Conservation (phyloP, 352 stramenopile genomes). For the Pythium aphanidermatum region DNA sequence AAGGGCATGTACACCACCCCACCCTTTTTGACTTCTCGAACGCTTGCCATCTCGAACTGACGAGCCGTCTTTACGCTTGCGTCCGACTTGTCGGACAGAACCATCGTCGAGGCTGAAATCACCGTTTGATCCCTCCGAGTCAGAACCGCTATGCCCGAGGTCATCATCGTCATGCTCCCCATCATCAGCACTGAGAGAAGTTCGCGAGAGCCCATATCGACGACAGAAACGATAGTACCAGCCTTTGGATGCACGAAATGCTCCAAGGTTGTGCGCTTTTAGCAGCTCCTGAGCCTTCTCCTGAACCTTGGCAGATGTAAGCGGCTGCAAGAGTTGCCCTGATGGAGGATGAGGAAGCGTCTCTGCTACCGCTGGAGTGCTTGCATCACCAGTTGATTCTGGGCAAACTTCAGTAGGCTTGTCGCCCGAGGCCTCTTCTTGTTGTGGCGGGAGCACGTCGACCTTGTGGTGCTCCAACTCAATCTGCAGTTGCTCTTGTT, state of each 20-base stretch:
- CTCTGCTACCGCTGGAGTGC: not conserved
- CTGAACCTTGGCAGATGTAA: slow-evolving; percentile 19
- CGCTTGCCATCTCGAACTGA: slow-evolving; percentile 1
- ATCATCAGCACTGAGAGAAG: slow-evolving; percentile 19
- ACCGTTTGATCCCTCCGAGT: slow-evolving; percentile 3
- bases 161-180: not conserved
- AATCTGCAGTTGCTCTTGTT: not conserved
- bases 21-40: not conserved
- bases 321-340: not conserved
- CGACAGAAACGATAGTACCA: slow-evolving; percentile 78
- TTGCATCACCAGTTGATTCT: not conserved
- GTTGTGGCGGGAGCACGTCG: not conserved
- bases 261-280: slow-evolving; percentile 16
- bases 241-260: slow-evolving; percentile 48
- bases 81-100: not conserved
- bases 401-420: not conserved
- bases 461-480: not conserved
- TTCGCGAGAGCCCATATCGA: slow-evolving; percentile 47
- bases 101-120: not conserved
- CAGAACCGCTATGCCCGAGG: slow-evolving; percentile 7
- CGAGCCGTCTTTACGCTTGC: slow-evolving; percentile 8
- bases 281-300: slow-evolving; percentile 20
- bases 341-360: not conserved
- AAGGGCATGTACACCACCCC: slow-evolving; percentile 16
- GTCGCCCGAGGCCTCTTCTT: not conserved